Conservation (phyloP, 1,284 basidiomycete species). For the Trametes hirsuta region DNA sequence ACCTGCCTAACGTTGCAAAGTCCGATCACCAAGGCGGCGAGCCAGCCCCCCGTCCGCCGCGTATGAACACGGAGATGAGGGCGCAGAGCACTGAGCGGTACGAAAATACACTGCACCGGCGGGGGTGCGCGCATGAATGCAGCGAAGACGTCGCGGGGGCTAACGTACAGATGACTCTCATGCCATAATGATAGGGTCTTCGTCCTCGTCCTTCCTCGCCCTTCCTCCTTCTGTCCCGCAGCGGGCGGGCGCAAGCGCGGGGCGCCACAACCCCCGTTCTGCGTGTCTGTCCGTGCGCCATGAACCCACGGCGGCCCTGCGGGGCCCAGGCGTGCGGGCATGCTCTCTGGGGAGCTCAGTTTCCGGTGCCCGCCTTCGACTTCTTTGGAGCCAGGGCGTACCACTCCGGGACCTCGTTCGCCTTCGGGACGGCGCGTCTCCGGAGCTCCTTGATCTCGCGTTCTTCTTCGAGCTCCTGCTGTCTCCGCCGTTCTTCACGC, state of each 20-base stretch:
- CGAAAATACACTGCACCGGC: constrained; percentile 6
- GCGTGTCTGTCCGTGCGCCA: constrained; percentile 2
- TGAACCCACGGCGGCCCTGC: not conserved
- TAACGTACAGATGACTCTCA: constrained; percentile 24
- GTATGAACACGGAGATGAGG: not conserved
- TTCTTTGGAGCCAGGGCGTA: constrained; percentile 62
- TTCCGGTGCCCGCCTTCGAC: constrained; percentile 24
- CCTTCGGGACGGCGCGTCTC: constrained; percentile 64
- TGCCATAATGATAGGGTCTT: constrained; percentile 19
- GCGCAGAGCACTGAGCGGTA: not conserved
- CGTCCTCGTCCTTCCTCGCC: constrained; percentile 5
- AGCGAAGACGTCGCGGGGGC: constrained; percentile 8
- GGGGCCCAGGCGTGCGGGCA: not conserved
- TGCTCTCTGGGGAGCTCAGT: not conserved
- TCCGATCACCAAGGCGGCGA: not conserved
- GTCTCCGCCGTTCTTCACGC: constrained; percentile 45
- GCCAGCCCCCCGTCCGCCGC: not conserved
- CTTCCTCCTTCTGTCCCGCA: constrained; percentile 1
- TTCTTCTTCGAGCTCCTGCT: constrained; percentile 57
- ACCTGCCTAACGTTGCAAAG: not conserved
- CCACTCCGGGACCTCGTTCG: constrained; percentile 75
- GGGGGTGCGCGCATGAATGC: constrained; percentile 2
- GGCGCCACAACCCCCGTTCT: constrained; percentile 17
- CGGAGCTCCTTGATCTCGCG: constrained; percentile 58
- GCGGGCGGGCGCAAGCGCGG: constrained; percentile 7